Evolutionary conservation across 1,284 basidiomycete genomes (phyloP), one percentile per base, ranked within the genome.

Genomic region (Vanrija sp.): DNA sequence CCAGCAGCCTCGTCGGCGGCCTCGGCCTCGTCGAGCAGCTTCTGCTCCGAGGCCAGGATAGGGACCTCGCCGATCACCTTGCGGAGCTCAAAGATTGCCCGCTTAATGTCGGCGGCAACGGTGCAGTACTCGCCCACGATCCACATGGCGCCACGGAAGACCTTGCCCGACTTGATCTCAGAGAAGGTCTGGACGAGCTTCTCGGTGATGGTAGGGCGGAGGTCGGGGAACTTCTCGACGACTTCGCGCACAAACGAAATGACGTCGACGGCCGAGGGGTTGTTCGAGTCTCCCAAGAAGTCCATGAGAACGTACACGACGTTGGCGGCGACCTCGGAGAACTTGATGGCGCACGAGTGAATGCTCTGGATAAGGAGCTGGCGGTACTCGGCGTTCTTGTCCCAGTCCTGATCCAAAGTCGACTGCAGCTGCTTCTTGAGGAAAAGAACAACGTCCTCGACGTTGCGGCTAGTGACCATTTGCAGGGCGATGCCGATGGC

Each of bases 251-350:
- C 93, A 72, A 98, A 98, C 2, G 93, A 83, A 54, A 98, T 93
- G 46, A 98, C 95, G 69, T 98, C 95, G 43, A 97, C 83, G 0
- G 95, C 93, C 9, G 91, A 91, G 1, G 93, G 89, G 79, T 96
- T 97, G 79, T 87, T 94, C 6, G 91, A 87, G 78, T 98, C 95
- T 28, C 93, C 91, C 39, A 98, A 83, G 85, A 98, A 98, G 71
- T 98, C 93, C 91, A 98, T 96, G 51, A 99, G 82, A 3, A 94
- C 94, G 65, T 95, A 90, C 0, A 98, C 93, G 46, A 98, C 95
- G 64, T 88, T 93, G 5, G 90, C 89, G 3, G 95, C 95, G 15
- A 99, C 91, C 75, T 98, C 95, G n/a, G 91, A 93, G 81, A 97
- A 98, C 68, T 88, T 90, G 82, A 98, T 88, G 8, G 95, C 95